Percentiles rank a stretch among this genome's conserved stretches.
These are phyloP conservation scores for Daedaleopsis nitida DNA, from an alignment of 768 basidiomycete genomes.

Conservation along the genomic window DNA sequence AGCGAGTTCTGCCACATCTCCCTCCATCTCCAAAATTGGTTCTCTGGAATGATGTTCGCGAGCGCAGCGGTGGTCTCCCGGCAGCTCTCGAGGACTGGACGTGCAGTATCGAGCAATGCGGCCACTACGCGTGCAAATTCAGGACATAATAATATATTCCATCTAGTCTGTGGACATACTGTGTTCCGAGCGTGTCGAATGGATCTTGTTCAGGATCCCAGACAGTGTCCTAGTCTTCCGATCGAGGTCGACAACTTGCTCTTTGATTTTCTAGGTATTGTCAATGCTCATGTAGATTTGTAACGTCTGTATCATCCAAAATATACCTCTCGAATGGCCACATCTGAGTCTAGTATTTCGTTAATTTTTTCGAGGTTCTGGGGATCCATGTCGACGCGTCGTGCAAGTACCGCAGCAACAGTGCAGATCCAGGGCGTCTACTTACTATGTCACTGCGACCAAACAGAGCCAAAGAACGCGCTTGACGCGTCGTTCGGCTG, in stretches of 20 bases:
- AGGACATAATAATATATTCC: not conserved
- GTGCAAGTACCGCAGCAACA: constrained; percentile 1
- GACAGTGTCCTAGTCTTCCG: constrained; percentile 72
- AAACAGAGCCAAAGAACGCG: constrained; percentile 16
- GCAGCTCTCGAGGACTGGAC: constrained; percentile 58
- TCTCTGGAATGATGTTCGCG: constrained; percentile 61
- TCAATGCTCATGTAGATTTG: not conserved
- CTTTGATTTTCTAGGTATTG: constrained; percentile 70
- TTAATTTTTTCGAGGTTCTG: constrained; percentile 60
- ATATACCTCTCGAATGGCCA: constrained; percentile 63
- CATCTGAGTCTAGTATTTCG: constrained; percentile 60
- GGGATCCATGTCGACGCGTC: constrained; percentile 49
- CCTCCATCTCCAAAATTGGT: constrained; percentile 85
- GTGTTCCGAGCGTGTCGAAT: constrained; percentile 64
- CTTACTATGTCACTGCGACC: not conserved
- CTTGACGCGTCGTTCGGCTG: constrained; percentile 14
- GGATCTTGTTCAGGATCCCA: constrained; percentile 79
- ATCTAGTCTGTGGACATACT: constrained; percentile 42
- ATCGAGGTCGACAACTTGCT: constrained; percentile 72
- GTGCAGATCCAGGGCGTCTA: not conserved
- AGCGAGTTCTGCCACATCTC: constrained; percentile 79
- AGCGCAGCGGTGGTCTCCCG: constrained; percentile 50
- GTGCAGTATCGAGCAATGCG: constrained; percentile 55
- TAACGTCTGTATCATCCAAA: not conserved
- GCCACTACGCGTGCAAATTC: constrained; percentile 47